phyloP scores from a whole-genome alignment of 371 early-diverging fungal genomes.

The Zancudomyces culisetae region DNA sequence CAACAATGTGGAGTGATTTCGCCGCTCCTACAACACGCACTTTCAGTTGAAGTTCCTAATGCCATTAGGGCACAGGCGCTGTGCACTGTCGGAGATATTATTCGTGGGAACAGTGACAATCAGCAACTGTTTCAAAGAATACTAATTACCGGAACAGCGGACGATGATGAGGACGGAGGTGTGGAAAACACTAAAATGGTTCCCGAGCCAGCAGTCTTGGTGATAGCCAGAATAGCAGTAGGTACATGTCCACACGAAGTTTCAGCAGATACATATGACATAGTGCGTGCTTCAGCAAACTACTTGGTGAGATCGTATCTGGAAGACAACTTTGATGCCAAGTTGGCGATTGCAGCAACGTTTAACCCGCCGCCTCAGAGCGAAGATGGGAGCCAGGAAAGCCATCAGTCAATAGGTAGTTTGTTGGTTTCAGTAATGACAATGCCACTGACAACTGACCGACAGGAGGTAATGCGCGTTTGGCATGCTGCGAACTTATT shows the following conservation, averaged over 20 bases:
- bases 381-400: constrained; percentile 29
- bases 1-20: constrained; percentile 42
- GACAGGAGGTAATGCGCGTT: constrained; percentile 62
- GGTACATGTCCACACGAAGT: constrained; percentile 12
- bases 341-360: constrained; percentile 67
- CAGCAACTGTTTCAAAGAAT: constrained; percentile 48
- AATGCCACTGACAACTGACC: constrained; percentile 29
- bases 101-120: constrained; percentile 48
- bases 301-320: constrained; percentile 37
- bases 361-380: constrained; percentile 61
- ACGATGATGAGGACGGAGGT: constrained; percentile 4
- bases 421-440: constrained; percentile 46
- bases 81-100: constrained; percentile 61
- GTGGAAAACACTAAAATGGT: constrained; percentile 19
- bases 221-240: constrained; percentile 21
- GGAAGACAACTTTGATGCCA: constrained; percentile 60
- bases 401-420: constrained; percentile 71
- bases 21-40: constrained; percentile 39
- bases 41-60: constrained; percentile 38
- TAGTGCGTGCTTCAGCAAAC: constrained; percentile 22
- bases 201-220: constrained; percentile 25
- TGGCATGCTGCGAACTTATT: constrained; percentile 80
- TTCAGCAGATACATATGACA: constrained; percentile 14
- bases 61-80: constrained; percentile 48
- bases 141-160: constrained; percentile 19